These are phyloP conservation scores for Linnemannia hyalina DNA, from an alignment of 192 early-diverging fungal genomes.

Conservation along the genomic window DNA sequence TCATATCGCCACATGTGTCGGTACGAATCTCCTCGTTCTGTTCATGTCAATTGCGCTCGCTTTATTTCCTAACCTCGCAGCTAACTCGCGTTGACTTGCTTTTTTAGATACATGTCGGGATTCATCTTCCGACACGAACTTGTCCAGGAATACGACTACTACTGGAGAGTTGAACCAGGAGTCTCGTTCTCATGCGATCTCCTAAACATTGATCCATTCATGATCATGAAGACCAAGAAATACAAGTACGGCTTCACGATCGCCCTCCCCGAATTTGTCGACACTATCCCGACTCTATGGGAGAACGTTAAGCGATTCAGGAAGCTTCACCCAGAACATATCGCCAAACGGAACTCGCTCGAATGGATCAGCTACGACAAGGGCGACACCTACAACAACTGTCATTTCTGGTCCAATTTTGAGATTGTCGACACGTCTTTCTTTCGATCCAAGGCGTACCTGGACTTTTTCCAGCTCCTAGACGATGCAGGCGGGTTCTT, in stretches of 20 bases:
- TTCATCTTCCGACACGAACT: conserved; percentile 84
- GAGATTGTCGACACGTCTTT: conserved; percentile 85
- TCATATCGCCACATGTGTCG: conserved; percentile 94
- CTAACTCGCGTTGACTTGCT: neutral
- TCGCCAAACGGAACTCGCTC: conserved; percentile 67
- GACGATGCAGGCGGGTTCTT: conserved; percentile 89
- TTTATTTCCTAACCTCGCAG: neutral
- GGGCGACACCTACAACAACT: conserved; percentile 71
- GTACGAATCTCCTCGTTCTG: conserved; percentile 62
- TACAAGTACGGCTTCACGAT: conserved; percentile 85
- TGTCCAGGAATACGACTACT: conserved; percentile 77
- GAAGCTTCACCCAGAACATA: conserved; percentile 63
- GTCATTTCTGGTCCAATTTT: conserved; percentile 91
- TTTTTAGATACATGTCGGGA: conserved; percentile 71
- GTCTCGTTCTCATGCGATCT: conserved; percentile 86
- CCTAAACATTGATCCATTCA: conserved; percentile 85
- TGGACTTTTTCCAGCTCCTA: conserved; percentile 73
- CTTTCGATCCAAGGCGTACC: conserved; percentile 75
- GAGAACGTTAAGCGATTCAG: conserved; percentile 69
- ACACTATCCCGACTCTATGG: conserved; percentile 84
- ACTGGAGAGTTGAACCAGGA: conserved; percentile 89
- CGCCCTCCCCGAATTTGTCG: conserved; percentile 71
- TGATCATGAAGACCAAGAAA: conserved; percentile 78
- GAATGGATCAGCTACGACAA: conserved; percentile 70
- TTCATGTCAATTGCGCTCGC: conserved; percentile 8